A percentile compares a stretch with the other conserved stretches of the same genome.
Evolutionary conservation across 2,329 filamentous ascomycete species (phyloP).

Genomic region (Colletotrichum lupini): DNA sequence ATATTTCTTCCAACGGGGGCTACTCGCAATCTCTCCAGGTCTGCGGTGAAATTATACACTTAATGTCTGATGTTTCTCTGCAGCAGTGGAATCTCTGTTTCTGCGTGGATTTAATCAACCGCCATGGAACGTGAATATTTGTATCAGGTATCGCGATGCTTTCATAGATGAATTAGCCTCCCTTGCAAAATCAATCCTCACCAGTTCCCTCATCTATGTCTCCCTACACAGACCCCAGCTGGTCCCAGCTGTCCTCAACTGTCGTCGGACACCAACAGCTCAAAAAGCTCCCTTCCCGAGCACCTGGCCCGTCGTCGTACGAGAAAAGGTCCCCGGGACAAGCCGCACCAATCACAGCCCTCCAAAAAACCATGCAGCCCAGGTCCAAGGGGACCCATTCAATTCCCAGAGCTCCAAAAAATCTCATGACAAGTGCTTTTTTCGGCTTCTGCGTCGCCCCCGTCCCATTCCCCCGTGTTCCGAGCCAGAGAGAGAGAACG

Average conservation of each 20-base stretch:
- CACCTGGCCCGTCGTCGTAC: conserved; percentile 1
- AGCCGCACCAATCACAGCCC: conserved; percentile 22
- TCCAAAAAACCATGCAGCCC: conserved; percentile 7
- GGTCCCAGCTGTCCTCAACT: neutral
- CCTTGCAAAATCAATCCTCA: neutral
- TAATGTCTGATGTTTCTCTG: neutral
- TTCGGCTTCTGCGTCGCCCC: neutral
- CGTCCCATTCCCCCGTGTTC: conserved; percentile 15
- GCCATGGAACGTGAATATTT: neutral
- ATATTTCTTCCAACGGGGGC: neutral
- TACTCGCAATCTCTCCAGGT: neutral
- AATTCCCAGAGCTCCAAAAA: conserved; percentile 24
- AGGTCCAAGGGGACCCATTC: neutral
- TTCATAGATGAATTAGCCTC: too few species aligned
- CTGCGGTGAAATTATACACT: neutral
- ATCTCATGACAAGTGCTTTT: conserved; percentile 25
- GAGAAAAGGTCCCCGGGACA: conserved; percentile 9
- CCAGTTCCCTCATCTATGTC: neutral
- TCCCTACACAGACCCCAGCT: neutral
- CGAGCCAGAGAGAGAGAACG: neutral
- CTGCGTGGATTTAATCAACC: neutral
- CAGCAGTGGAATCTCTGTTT: neutral
- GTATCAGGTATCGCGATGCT: neutral
- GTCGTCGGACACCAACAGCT: neutral
- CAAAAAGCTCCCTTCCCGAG: neutral